Conservation (phyloP, 2,329 filamentous ascomycete species). For the Trichophyton rubrum region DNA sequence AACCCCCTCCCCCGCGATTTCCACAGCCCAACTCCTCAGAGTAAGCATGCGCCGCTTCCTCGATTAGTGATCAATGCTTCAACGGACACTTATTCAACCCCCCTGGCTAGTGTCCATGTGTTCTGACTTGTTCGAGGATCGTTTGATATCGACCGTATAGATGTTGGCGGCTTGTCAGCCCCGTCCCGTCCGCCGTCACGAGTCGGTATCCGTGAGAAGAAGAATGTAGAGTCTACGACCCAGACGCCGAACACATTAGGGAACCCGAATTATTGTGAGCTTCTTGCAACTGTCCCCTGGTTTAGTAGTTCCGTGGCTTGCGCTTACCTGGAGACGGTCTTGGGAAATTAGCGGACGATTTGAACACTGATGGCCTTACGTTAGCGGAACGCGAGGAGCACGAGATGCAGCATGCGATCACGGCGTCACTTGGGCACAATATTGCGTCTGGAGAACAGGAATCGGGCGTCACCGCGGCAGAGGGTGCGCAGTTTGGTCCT, state of each 20-base stretch:
- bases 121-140: conserved; percentile 8
- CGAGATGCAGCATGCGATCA: conserved; percentile 35
- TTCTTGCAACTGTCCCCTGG: background rate
- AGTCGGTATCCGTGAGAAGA: conserved; percentile 21
- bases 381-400: conserved; percentile 34
- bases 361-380: conserved; percentile 16
- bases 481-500: conserved; percentile 38
- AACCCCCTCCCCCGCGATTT: background rate
- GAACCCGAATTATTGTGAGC: background rate
- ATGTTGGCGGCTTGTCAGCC: conserved; percentile 22
- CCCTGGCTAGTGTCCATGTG: background rate
- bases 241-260: background rate
- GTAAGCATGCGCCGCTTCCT: conserved; percentile 5
- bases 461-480: conserved; percentile 38
- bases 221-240: background rate
- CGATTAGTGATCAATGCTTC: background rate
- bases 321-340: background rate
- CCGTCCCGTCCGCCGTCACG: conserved; percentile 38
- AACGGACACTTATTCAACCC: background rate
- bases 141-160: conserved; percentile 15
- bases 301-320: background rate
- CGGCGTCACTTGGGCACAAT: conserved; percentile 32
- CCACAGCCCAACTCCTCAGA: conserved; percentile 3
- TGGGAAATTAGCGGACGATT: background rate
- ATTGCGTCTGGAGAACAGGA: conserved; percentile 34